Percentiles rank a stretch among this genome's conserved stretches.
phyloP scores from a whole-genome alignment of 23 red algal species.

The Agarophyton chilense region DNA sequence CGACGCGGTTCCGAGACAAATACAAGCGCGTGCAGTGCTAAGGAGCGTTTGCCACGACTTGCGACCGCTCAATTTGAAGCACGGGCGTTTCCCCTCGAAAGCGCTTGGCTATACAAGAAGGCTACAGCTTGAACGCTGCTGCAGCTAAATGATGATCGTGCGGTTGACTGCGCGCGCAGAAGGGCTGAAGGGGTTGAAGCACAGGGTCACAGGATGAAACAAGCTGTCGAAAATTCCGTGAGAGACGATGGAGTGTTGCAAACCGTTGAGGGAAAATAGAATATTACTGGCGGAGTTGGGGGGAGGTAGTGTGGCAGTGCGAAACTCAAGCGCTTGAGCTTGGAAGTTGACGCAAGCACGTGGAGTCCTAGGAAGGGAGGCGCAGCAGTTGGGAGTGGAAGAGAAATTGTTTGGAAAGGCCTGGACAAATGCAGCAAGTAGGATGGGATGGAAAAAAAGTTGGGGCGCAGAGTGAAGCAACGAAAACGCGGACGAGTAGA shows the following conservation, averaged over 20 bases:
- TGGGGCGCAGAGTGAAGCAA: background rate
- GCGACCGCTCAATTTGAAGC: background rate
- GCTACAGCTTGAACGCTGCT: background rate
- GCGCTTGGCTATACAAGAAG: background rate
- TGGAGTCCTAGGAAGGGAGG: background rate
- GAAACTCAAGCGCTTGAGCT: background rate
- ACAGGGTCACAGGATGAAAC: background rate
- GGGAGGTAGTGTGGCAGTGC: background rate
- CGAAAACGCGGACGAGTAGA: background rate
- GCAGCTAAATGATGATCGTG: background rate
- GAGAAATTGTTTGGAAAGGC: background rate
- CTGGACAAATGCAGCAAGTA: background rate
- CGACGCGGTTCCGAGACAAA: conserved; percentile 10
- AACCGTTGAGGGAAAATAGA: background rate
- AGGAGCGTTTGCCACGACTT: conserved; percentile 13
- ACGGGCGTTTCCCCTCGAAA: background rate
- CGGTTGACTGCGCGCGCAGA: background rate
- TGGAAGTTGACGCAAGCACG: background rate
- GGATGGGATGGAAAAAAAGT: background rate
- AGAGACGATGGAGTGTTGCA: background rate
- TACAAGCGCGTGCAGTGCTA: conserved; percentile 1
- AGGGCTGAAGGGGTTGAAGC: background rate
- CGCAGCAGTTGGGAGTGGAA: background rate
- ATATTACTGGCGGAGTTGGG: background rate
- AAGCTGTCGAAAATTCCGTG: background rate